Evolutionary conservation across 371 early-diverging fungal genomes (phyloP), one percentile per base, ranked within the genome.

Genomic region (Mortierella sp.): DNA sequence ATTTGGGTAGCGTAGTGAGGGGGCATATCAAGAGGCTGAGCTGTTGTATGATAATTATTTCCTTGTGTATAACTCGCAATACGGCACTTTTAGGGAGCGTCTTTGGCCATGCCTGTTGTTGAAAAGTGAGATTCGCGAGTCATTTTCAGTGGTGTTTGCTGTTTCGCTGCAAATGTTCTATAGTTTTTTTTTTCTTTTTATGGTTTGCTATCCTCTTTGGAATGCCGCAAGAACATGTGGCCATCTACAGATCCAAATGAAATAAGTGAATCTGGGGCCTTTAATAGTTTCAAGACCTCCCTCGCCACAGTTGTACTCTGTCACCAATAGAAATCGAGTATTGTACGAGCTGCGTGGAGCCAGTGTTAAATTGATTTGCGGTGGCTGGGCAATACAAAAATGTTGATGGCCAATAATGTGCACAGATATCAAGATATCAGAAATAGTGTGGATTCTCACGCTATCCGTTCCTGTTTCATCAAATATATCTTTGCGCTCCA

Each of bases 201-300:
- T n/a, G n/a, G n/a, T n/a, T n/a, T n/a, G n/a, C n/a, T n/a, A n/a
- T n/a, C n/a, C 40, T 40, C 13, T 13, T 40, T 53, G 23, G 53
- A 47, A 47, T 47, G 10, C 19, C 19, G 19, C 2, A 45, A 15
- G 19, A 17, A 26, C 8, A 26, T 53, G 28, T 28, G 53, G 53
- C 53, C 53, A 53, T 8, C 6, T 47, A 26, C 28, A 26, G 9
- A 26, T 26, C 26, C 28, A 53, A 53, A 53, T 53, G 53, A 53
- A 53, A 53, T 53, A 26, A 26, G 26, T 26, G 10, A 53, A 53
- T 26, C 53, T 53, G 53, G 53, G 28, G 53, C 53, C 53, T 26
- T 53, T 53, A 53, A 53, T 53, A 23, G 53, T 53, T 53, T 53
- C 53, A 53, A 53, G 28, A 53, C 53, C 28, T 28, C 28, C 28